phyloP scores from a whole-genome alignment of 495 filamentous ascomycete species.

The Aspergillus ellipticus region DNA sequence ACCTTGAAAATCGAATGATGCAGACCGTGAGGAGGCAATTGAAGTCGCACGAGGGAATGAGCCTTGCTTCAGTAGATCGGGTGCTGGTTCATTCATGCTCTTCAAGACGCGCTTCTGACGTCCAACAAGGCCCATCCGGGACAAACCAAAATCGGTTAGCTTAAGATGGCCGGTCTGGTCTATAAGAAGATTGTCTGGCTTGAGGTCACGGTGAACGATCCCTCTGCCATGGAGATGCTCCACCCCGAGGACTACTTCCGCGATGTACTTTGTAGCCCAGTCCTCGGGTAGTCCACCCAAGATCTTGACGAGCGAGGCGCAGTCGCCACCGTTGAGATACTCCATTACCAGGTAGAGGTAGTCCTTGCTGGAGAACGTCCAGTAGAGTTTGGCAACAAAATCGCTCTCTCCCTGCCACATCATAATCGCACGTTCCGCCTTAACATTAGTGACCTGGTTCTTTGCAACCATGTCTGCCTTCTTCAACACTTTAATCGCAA shows the following conservation, averaged over 20 bases:
- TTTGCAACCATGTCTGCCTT: slow-evolving; percentile 99
- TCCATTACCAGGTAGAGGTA: slow-evolving; percentile 99
- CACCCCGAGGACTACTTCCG: slow-evolving; percentile 90
- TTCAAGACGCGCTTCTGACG: slow-evolving; percentile 91
- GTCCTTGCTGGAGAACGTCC: slow-evolving; percentile 99
- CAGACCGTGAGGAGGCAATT: slow-evolving; percentile 87
- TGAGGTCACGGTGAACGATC: slow-evolving; percentile 94
- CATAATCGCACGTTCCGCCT: slow-evolving; percentile 99
- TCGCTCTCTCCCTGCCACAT: slow-evolving; percentile 99
- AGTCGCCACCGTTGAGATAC: slow-evolving; percentile 96
- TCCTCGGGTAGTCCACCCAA: slow-evolving; percentile 89
- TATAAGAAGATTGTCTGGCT: slow-evolving; percentile 95
- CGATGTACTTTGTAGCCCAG: slow-evolving; percentile 96
- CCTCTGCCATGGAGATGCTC: slow-evolving; percentile 92
- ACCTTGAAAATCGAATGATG: slow-evolving; percentile 87
- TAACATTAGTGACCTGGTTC: slow-evolving; percentile 98
- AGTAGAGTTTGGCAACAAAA: slow-evolving; percentile 97
- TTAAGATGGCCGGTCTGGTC: slow-evolving; percentile 96
- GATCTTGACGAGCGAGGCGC: slow-evolving; percentile 91
- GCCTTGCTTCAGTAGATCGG: slow-evolving; percentile 87
- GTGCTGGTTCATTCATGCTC: slow-evolving; percentile 73
- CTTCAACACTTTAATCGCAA: slow-evolving; percentile 95
- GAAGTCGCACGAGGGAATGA: slow-evolving; percentile 84
- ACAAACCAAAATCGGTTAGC: slow-evolving; percentile 94
- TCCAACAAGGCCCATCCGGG: slow-evolving; percentile 93